These are phyloP conservation scores for Cryptococcus sp. DNA, from an alignment of 1,284 basidiomycete genomes.

Conservation along the genomic window DNA sequence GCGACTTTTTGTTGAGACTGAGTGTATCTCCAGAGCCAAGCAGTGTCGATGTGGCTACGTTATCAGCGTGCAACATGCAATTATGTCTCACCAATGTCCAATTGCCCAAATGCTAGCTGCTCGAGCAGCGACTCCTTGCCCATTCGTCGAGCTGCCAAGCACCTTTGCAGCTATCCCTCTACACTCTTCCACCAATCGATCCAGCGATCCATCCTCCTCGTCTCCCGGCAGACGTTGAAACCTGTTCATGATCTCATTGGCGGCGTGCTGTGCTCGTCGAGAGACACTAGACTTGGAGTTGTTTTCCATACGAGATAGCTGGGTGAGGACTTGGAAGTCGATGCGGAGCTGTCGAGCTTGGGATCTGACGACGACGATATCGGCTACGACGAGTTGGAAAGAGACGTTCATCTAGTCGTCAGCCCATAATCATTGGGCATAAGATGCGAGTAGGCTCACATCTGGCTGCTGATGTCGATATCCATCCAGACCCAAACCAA, in stretches of 20 bases:
- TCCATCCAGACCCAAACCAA: slow-evolving; percentile 51
- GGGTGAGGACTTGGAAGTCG: slow-evolving; percentile 70
- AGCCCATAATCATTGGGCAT: too few species aligned
- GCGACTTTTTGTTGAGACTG: slow-evolving; percentile 94
- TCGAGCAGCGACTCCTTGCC: too few species aligned
- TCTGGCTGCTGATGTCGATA: slow-evolving; percentile 20
- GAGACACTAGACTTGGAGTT: slow-evolving; percentile 54
- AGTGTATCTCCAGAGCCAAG: slow-evolving; percentile 85
- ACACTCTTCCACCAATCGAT: slow-evolving; percentile 35
- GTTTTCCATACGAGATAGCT: slow-evolving; percentile 57
- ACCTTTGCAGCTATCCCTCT: slow-evolving; percentile 70
- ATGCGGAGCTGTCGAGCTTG: slow-evolving; percentile 71
- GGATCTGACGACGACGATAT: slow-evolving; percentile 80
- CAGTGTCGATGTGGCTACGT: slow-evolving; percentile 65
- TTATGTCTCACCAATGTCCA: slow-evolving; percentile 12
- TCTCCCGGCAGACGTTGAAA: slow-evolving; percentile 49
- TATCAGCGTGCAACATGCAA: too few species aligned
- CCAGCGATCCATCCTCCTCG: background rate
- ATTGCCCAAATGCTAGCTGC: too few species aligned
- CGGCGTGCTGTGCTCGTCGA: slow-evolving; percentile 66
- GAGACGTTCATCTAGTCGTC: slow-evolving; percentile 5
- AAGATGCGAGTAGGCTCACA: background rate
- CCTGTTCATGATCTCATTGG: slow-evolving; percentile 81
- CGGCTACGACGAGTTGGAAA: slow-evolving; percentile 56
- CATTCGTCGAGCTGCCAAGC: slow-evolving; percentile 75